Conservation (phyloP, 257 asterid species). For the Ilex aquifolium region DNA sequence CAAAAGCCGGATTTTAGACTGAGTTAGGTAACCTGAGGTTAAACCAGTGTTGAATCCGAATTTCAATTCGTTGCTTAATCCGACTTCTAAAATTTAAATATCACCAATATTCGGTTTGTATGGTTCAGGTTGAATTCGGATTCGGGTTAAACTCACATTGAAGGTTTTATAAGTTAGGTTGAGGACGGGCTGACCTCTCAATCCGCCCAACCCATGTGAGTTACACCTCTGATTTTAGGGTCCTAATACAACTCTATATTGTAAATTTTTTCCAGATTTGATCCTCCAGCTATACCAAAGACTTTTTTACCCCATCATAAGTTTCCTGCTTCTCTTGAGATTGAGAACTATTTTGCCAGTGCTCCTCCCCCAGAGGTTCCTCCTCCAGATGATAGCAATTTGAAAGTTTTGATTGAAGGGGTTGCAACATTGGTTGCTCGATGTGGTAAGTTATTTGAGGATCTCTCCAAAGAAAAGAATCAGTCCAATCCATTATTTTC, state of each 20-base stretch:
- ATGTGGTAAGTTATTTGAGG: constrained; percentile 88
- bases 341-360: constrained; percentile 33
- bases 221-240: too few relatives aligned
- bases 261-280: constrained; percentile 46
- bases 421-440: constrained; percentile 93
- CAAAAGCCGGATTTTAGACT: too few relatives aligned
- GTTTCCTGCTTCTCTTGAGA: constrained; percentile 53
- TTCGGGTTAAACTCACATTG: too few relatives aligned
- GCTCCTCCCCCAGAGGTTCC: constrained; percentile 66
- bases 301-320: constrained; percentile 72
- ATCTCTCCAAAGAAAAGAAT: constrained; percentile 83
- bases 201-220: too few relatives aligned
- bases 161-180: too few relatives aligned
- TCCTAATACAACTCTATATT: not conserved
- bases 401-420: constrained; percentile 86
- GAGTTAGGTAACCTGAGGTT: too few relatives aligned
- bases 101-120: too few relatives aligned
- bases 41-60: too few relatives aligned
- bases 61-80: too few relatives aligned
- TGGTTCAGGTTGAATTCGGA: too few relatives aligned
- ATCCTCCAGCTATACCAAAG: constrained; percentile 76
- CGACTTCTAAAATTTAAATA: too few relatives aligned
- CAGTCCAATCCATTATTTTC: constrained; percentile 74
- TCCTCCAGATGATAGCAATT: constrained; percentile 74
- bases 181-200: too few relatives aligned